A percentile compares a stretch with the other conserved stretches of the same genome.
These are phyloP conservation scores for Castanea sativa DNA, from an alignment of 306 rosid genomes.

Conservation along the genomic window DNA sequence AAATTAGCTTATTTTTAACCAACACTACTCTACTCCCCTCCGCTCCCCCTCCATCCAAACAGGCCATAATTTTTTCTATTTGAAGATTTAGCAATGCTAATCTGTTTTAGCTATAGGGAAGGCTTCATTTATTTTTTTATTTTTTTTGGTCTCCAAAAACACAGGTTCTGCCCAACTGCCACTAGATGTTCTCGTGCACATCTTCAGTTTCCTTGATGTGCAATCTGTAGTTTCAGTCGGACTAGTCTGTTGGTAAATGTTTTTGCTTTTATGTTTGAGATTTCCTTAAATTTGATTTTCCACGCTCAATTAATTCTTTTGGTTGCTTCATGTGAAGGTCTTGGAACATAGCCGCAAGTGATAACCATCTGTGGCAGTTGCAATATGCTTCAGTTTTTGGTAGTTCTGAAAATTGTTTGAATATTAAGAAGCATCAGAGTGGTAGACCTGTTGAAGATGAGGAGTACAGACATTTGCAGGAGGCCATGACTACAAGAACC, in stretches of 20 bases:
- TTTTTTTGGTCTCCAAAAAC: neutral
- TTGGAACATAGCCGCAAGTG: constrained; percentile 83
- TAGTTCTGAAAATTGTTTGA: constrained; percentile 25
- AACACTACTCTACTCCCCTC: too few relatives aligned
- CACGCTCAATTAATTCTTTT: constrained; percentile 4
- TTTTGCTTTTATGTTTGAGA: constrained; percentile 12
- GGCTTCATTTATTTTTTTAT: neutral
- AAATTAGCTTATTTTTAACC: too few relatives aligned
- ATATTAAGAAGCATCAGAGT: constrained; percentile 1
- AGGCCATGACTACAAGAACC: constrained; percentile 18
- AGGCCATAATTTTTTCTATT: neutral
- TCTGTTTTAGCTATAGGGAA: neutral
- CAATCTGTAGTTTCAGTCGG: constrained; percentile 58
- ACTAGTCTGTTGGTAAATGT: constrained; percentile 62
- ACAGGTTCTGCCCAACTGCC: constrained; percentile 62
- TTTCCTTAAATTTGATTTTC: neutral
- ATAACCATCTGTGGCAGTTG: constrained; percentile 59
- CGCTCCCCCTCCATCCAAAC: too few relatives aligned
- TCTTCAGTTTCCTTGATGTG: constrained; percentile 70
- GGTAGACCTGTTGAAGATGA: constrained; percentile 24
- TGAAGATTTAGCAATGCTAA: neutral
- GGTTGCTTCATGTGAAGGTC: constrained; percentile 53
- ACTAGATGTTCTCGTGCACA: constrained; percentile 63
- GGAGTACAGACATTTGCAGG: constrained; percentile 11
- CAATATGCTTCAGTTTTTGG: constrained; percentile 50